Evolutionary conservation across 495 filamentous ascomycete genomes (phyloP).

Genomic region (Chaetomium tenue): DNA sequence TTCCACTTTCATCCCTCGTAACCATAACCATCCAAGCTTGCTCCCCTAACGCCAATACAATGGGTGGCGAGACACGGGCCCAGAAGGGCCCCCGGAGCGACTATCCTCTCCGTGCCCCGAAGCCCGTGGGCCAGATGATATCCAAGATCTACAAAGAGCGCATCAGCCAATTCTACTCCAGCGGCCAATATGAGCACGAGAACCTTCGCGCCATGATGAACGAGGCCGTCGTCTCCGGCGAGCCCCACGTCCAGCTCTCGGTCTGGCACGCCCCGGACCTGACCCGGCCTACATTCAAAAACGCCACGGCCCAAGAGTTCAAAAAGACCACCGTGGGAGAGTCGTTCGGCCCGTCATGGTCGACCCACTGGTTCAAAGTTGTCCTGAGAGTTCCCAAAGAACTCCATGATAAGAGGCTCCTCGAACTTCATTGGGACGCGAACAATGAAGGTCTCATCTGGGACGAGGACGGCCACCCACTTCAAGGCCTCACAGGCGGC

Average conservation of each 20-base stretch:
- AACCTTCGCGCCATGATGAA: constrained; percentile 77
- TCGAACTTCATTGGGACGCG: constrained; percentile 95
- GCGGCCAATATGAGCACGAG: constrained; percentile 75
- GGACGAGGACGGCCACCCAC: constrained; percentile 78
- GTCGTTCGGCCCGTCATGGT: constrained; percentile 91
- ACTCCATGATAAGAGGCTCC: constrained; percentile 65
- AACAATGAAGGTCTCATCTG: constrained; percentile 91
- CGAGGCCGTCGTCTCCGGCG: constrained; percentile 68
- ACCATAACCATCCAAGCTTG: not conserved
- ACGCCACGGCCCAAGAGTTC: constrained; percentile 80
- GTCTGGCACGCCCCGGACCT: constrained; percentile 82
- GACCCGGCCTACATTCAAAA: constrained; percentile 80
- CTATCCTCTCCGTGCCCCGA: constrained; percentile 49
- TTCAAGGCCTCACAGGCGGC: constrained; percentile 91
- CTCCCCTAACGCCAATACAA: constrained; percentile 1
- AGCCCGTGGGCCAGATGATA: constrained; percentile 76
- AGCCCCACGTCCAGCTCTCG: constrained; percentile 76
- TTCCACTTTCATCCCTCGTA: not conserved
- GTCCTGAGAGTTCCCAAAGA: constrained; percentile 71
- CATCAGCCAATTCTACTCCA: constrained; percentile 71
- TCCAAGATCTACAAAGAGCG: constrained; percentile 82
- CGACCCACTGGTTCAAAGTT: constrained; percentile 96
- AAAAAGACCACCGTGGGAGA: constrained; percentile 69
- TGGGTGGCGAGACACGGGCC: constrained; percentile 38
- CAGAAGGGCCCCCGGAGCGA: constrained; percentile 35